phyloP scores from a whole-genome alignment of 768 basidiomycete species.

The Cystobasidium ongulense region DNA sequence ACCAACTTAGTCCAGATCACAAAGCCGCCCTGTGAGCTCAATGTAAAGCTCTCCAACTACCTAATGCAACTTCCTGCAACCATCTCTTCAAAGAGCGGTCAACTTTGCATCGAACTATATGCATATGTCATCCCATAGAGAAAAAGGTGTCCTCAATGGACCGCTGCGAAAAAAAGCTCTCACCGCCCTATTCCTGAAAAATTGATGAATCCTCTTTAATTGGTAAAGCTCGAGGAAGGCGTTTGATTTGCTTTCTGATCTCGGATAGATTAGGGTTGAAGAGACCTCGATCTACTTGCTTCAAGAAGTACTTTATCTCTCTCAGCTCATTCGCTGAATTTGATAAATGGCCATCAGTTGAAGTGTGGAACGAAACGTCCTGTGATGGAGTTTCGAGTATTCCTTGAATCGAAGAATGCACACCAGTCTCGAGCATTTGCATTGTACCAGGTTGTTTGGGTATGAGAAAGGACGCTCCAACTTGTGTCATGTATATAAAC shows the following conservation, averaged over 20 bases:
- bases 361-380: background rate
- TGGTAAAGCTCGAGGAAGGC: background rate
- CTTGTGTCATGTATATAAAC: background rate
- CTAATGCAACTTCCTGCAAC: too few relatives aligned
- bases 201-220: background rate
- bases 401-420: background rate
- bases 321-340: background rate
- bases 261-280: background rate
- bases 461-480: background rate
- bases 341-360: background rate
- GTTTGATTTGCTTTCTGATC: background rate
- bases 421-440: background rate
- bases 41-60: too few relatives aligned
- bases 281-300: background rate
- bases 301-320: background rate
- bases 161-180: too few relatives aligned
- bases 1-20: too few relatives aligned
- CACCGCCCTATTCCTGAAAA: too few relatives aligned
- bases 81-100: too few relatives aligned
- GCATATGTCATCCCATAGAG: too few relatives aligned
- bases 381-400: background rate
- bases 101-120: too few relatives aligned
- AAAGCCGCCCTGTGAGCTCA: too few relatives aligned
- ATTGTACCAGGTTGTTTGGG: background rate
- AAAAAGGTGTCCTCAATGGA: too few relatives aligned